A percentile compares a stretch with the other conserved stretches of the same genome.
Conservation (phyloP, 352 stramenopile species). For the Phytophthora sansomeana region DNA sequence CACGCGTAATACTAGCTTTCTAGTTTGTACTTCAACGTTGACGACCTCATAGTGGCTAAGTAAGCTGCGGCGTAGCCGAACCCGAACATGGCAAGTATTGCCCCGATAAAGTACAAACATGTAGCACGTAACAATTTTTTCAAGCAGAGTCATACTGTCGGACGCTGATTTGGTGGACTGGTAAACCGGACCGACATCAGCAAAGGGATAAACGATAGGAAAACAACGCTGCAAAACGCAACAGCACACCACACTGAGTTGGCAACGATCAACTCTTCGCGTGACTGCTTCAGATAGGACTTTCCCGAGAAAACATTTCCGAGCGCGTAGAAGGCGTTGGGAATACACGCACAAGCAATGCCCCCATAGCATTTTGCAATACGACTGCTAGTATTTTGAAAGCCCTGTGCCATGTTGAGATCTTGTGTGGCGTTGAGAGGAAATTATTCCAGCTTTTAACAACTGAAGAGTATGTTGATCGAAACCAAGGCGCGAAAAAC, state of each 20-base stretch:
- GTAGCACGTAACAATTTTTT: neutral
- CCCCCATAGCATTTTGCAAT: constrained; percentile 10
- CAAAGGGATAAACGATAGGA: constrained; percentile 4
- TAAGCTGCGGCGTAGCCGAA: neutral
- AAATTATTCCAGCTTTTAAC: neutral
- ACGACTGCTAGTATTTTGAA: constrained; percentile 9
- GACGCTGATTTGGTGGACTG: neutral
- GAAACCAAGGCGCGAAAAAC: neutral
- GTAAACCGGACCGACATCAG: constrained; percentile 12
- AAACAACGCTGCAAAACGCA: constrained; percentile 6
- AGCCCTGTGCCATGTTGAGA: neutral
- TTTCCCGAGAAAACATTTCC: constrained; percentile 27
- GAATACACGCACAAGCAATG: constrained; percentile 13
- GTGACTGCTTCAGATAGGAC: constrained; percentile 11
- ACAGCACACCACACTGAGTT: constrained; percentile 15
- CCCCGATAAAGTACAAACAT: neutral
- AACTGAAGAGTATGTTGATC: neutral
- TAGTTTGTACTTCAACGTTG: constrained; percentile 1
- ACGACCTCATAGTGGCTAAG: neutral
- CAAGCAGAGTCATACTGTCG: constrained; percentile 22
- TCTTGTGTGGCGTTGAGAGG: neutral
- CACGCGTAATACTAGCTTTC: constrained; percentile 3
- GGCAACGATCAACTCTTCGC: constrained; percentile 11
- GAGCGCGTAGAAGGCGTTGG: constrained; percentile 7
- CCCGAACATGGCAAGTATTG: neutral